Evolutionary conservation across 768 basidiomycete genomes (phyloP), one percentile per base, ranked within the genome.

Genomic region (Hygrocybe coccinea): DNA sequence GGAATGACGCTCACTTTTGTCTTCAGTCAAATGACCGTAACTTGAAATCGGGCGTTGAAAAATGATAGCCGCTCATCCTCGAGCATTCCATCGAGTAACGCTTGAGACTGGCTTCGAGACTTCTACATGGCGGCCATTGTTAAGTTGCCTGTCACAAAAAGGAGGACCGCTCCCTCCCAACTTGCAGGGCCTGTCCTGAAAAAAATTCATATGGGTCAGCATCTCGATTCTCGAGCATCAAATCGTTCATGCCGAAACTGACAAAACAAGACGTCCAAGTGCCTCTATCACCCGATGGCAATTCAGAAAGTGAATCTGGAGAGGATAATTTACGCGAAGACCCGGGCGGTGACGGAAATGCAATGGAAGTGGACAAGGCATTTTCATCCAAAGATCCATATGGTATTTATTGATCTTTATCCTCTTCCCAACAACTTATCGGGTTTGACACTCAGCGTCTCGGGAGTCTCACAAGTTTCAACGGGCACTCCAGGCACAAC

Each of bases 401-500:
- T 65, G 83, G 87, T 87, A 61, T 52, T 72, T 65, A 17, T 47
- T 9, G 39, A 53, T 52, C 29, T 39, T n/a, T 52, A 29, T 34
- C 50, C 37, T 46, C 21, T 46, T 52, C 51, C 54, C 54, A 21
- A 48, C 50, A 36, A 15, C 12, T 53, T 53, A 48, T 25, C 41
- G 34, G 39, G 56, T 8, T 52, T 21, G 22, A 8, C 59, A 25
- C 50, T n/a, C 9, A 88, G 88, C 80, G 59, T 70, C 82, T 15
- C 77, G 79, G 41, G 87, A 91, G 70, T 79, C 85, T 0, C 89
- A 89, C 56, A 83, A 84, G 66, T 83, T 74, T 0, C 90, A 92
- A 67, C 83, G 84, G 50, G 76, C 64, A 7, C 67, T 91, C 0
- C 79, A 79, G 19, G 81, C 83, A 21, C 85, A 90, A 60, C 84